These are phyloP conservation scores for Huntiella decipiens DNA, from an alignment of 2,329 filamentous ascomycete species.

Conservation along the genomic window DNA sequence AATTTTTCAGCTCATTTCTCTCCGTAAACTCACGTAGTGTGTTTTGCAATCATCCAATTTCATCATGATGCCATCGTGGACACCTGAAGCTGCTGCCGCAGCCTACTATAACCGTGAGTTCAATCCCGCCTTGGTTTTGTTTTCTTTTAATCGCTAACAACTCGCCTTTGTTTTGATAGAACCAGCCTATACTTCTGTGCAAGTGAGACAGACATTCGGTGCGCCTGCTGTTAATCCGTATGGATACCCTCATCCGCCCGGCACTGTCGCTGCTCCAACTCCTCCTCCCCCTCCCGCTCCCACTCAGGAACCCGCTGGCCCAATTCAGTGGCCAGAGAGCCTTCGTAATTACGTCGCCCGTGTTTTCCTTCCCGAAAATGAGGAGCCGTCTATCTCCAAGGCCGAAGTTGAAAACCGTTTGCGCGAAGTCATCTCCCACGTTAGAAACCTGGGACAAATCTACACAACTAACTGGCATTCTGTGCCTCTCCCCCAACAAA, in stretches of 20 bases:
- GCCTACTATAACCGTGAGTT: slow-evolving; percentile 7
- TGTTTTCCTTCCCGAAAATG: slow-evolving; percentile 61
- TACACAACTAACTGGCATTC: slow-evolving; percentile 63
- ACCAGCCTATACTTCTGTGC: slow-evolving; percentile 41
- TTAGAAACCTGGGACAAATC: slow-evolving; percentile 55
- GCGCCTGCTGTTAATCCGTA: slow-evolving; percentile 19
- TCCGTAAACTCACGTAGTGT: neutral
- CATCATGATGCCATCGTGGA: neutral
- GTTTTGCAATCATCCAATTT: neutral
- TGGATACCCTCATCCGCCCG: slow-evolving; percentile 15
- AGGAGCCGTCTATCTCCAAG: slow-evolving; percentile 40
- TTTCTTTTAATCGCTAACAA: neutral
- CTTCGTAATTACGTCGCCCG: slow-evolving; percentile 78
- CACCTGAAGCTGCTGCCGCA: slow-evolving; percentile 3
- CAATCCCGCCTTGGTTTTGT: neutral
- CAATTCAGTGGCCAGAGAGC: slow-evolving; percentile 60
- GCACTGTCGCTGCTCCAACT: slow-evolving; percentile 15
- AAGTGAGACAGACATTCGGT: slow-evolving; percentile 41
- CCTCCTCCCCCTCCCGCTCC: slow-evolving; percentile 11
- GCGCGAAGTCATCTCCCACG: slow-evolving; percentile 66
- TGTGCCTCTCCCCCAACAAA: slow-evolving; percentile 66
- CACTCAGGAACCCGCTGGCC: slow-evolving; percentile 14
- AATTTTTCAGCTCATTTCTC: slow-evolving; percentile 5
- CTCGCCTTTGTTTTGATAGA: slow-evolving; percentile 16
- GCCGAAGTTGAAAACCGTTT: slow-evolving; percentile 67